Evolutionary conservation across 139 green algal genomes (phyloP).

Genomic region (Chlamydomonas incerta): DNA sequence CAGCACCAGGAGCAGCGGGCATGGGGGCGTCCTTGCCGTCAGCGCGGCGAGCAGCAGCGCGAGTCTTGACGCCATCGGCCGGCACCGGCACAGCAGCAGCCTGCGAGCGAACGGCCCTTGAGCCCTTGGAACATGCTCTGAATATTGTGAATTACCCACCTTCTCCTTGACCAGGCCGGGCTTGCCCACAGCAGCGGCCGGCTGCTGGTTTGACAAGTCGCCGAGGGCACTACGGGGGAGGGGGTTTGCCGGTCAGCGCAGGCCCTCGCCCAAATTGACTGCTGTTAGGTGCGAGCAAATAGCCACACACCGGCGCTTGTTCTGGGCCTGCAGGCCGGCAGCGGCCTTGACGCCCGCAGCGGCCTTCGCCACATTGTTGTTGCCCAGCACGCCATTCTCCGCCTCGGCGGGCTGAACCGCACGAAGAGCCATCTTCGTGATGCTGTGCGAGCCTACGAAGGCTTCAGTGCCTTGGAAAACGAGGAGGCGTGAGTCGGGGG

Average conservation of each 20-base stretch:
- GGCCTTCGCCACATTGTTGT: conserved; percentile 17
- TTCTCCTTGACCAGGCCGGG: conserved; percentile 30
- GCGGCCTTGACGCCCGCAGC: conserved; percentile 4
- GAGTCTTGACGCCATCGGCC: conserved; percentile 26
- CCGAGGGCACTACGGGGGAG: conserved; percentile 28
- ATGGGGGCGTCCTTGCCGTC: conserved; percentile 35
- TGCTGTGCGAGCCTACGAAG: too few species aligned
- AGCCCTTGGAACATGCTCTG: background rate
- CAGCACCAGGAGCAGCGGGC: background rate
- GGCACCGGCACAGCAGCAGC: conserved; percentile 12
- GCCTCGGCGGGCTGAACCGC: background rate
- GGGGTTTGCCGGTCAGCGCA: conserved; percentile 13
- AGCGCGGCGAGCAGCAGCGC: conserved; percentile 3
- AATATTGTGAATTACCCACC: background rate
- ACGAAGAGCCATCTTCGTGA: conserved; percentile 22
- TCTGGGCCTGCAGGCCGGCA: background rate
- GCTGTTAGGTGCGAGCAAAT: too few species aligned
- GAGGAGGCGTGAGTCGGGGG: too few species aligned
- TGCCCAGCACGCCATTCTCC: conserved; percentile 24
- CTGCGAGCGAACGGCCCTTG: background rate
- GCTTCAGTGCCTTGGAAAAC: too few species aligned
- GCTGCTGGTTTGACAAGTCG: conserved; percentile 41
- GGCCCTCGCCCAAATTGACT: too few species aligned
- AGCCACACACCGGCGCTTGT: conserved; percentile 28
- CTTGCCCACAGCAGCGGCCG: conserved; percentile 15